Evolutionary conservation across 345 rosid genomes (phyloP).

Genomic region (Mercurialis annua): DNA sequence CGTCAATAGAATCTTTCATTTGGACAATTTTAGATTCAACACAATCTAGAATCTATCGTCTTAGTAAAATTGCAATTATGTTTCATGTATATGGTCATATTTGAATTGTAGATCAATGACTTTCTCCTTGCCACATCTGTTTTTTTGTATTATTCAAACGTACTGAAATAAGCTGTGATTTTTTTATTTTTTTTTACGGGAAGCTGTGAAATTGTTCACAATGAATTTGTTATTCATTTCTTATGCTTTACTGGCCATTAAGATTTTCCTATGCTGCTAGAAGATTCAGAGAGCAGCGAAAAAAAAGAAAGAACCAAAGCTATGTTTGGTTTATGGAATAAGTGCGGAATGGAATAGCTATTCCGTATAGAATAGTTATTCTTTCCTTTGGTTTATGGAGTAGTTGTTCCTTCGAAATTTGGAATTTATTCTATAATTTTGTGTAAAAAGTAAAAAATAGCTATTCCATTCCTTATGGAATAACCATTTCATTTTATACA

Average conservation of each 20-base stretch:
- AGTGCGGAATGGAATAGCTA: no score
- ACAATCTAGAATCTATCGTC: constrained; percentile 5
- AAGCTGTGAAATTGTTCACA: not conserved
- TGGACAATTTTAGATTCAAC: constrained; percentile 2
- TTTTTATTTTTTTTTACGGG: no score
- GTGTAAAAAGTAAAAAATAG: no score
- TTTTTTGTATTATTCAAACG: not conserved
- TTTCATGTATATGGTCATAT: not conserved
- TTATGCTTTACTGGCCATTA: not conserved
- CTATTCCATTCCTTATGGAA: no score
- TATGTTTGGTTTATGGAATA: no score
- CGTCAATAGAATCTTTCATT: constrained; percentile 1
- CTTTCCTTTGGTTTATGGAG: no score
- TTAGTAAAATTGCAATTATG: not conserved
- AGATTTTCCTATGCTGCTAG: not conserved
- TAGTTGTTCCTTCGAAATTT: no score
- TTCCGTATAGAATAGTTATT: no score
- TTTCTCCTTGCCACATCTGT: not conserved
- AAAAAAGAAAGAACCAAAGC: no score
- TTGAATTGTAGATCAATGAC: not conserved
- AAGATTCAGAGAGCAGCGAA: no score
- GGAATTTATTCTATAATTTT: no score
- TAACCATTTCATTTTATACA: no score
- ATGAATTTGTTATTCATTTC: not conserved
- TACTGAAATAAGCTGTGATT: not conserved